Evolutionary conservation across 1,284 basidiomycete species (phyloP).

Genomic region (Sanguinoderma infundibulare): DNA sequence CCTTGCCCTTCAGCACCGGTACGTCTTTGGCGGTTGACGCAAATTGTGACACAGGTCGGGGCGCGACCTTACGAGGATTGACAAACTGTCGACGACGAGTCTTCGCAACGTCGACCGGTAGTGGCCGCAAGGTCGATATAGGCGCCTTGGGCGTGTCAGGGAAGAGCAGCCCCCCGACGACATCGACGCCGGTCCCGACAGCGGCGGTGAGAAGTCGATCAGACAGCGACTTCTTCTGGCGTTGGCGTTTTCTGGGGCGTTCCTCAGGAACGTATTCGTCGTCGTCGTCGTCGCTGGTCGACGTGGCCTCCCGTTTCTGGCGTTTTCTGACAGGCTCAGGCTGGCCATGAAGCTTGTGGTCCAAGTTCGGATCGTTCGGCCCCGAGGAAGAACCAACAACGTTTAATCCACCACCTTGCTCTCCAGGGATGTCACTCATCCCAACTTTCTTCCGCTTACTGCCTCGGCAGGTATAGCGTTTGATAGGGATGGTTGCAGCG

Average conservation of each 20-base stretch:
- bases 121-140: conserved; percentile 20
- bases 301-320: background rate
- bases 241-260: conserved; percentile 3
- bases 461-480: background rate
- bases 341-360: background rate
- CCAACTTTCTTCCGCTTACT: background rate
- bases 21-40: background rate
- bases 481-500: background rate
- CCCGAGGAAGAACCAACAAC: background rate
- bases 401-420: too few relatives aligned
- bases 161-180: conserved; percentile 12
- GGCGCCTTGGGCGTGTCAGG: conserved; percentile 5
- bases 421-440: background rate
- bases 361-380: background rate
- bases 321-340: background rate
- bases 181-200: conserved; percentile 27
- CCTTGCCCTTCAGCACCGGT: background rate
- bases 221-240: conserved; percentile 25
- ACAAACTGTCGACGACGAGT: conserved; percentile 18
- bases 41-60: conserved; percentile 12
- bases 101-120: conserved; percentile 14
- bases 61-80: conserved; percentile 18
- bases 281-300: conserved; percentile 18
- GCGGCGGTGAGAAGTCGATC: conserved; percentile 33
- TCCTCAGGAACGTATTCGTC: background rate